phyloP scores from a whole-genome alignment of 441 rosid species.

The Erodium texanum region DNA sequence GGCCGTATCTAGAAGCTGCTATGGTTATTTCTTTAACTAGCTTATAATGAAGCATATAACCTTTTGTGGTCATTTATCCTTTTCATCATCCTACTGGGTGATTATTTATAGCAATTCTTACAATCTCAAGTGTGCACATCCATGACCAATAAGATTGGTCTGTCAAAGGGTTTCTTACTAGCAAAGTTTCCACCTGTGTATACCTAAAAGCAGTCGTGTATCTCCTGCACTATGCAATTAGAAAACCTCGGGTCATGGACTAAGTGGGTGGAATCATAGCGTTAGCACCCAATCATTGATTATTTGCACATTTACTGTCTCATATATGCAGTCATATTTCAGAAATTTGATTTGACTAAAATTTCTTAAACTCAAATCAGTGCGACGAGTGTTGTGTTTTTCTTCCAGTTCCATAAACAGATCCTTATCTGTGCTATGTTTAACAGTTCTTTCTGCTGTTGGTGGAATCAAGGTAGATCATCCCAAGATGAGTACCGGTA shows the following conservation, averaged over 20 bases:
- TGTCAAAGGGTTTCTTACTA: background rate
- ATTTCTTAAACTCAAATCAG: background rate
- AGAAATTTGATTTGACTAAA: too few relatives aligned
- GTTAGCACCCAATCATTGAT: too few relatives aligned
- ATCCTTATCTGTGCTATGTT: background rate
- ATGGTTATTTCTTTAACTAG: background rate
- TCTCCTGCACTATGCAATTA: background rate
- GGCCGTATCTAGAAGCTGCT: background rate
- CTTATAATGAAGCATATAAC: background rate
- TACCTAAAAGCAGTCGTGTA: too few relatives aligned
- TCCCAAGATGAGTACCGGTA: background rate
- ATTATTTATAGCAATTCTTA: too few relatives aligned
- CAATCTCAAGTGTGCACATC: too few relatives aligned
- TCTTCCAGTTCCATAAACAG: background rate
- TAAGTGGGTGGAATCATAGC: too few relatives aligned
- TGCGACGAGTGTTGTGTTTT: background rate
- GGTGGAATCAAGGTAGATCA: conserved; percentile 1
- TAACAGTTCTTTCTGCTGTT: background rate
- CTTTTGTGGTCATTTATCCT: too few relatives aligned
- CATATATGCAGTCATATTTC: too few relatives aligned
- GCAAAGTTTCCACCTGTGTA: too few relatives aligned
- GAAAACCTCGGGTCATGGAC: background rate
- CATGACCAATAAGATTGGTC: too few relatives aligned
- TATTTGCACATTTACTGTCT: too few relatives aligned
- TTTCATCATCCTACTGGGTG: too few relatives aligned